Base-by-base conservation (phyloP, 2,329 filamentous ascomycete genomes). In the Trichoderma atroviride region DNA sequence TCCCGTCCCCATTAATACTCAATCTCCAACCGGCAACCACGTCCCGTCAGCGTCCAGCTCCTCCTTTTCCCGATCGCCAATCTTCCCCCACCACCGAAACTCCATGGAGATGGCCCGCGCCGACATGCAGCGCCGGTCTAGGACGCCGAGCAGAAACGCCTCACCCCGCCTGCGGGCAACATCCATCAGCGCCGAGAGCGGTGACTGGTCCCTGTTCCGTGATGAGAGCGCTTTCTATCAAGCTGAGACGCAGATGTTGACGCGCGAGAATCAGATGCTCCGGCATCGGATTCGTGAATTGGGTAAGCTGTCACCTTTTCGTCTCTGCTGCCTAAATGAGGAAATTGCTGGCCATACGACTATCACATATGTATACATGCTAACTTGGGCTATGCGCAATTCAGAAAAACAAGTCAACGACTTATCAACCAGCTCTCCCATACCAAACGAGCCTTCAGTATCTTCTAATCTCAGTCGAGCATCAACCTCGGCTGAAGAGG, bases 181-280 rank as follows among this genome's bases (percentile, higher is more conserved):
- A 43, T 89, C 87, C 3, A 87, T 89, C 73, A 86, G 86, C 69
- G 85, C 80, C 22, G 88, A 90, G 68, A 84, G 83, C 64, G 86
- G 85, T 40, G 89, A 93, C 35, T 88, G 85, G 81, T 79, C 86
- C 59, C 83, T 91, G 1, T 87, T 86, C n/a, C 84, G 91, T 22
- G 92, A 94, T 74, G 92, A 94, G 77, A 89, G 86, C 72, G 89
- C 90, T 0, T 94, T 93, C 77, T 94, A 94, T 75, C 91, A 94
- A 78, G 92, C 92, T 5, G 92, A 95, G 80, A 93, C 91, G 1
- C 91, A 93, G 79, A 93, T 88, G 81, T 80, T 95, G 74, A 86
- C 89, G 27, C 85, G 92, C 31, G 92, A 94, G 81, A 95, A 94
- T 74, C 92, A 94, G 79, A 94, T 95, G 92, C 82, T 95, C 63